Percentiles rank a stretch among this genome's conserved stretches.
Evolutionary conservation across 371 early-diverging fungal genomes (phyloP).

Genomic region (Smittium culicis): DNA sequence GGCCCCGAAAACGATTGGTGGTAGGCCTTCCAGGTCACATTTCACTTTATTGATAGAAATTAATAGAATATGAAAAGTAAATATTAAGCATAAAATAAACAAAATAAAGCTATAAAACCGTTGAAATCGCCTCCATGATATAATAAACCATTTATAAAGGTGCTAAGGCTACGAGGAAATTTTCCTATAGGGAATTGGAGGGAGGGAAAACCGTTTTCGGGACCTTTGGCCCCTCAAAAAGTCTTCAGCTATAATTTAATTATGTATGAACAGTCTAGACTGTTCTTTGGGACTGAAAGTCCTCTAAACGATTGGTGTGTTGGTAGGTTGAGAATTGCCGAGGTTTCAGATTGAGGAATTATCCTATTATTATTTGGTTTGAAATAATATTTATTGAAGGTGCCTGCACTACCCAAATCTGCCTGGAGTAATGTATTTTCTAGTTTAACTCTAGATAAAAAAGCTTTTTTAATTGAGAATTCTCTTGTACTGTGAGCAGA

Average conservation of each 20-base stretch:
- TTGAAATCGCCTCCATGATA: too few relatives aligned
- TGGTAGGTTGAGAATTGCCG: not conserved
- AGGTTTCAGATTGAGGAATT: not conserved
- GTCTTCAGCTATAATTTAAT: not conserved
- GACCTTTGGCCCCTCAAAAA: too few relatives aligned
- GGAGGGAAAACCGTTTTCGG: too few relatives aligned
- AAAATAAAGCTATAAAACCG: too few relatives aligned
- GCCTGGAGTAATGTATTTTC: not conserved
- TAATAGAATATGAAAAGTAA: too few relatives aligned
- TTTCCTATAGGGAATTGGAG: too few relatives aligned
- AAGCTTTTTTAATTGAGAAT: not conserved
- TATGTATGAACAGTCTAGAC: not conserved
- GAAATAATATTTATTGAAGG: constrained; percentile 3
- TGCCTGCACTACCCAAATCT: not conserved
- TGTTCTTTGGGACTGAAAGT: not conserved
- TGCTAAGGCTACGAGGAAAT: too few relatives aligned
- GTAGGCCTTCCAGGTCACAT: too few relatives aligned
- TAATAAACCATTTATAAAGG: too few relatives aligned
- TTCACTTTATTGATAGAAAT: too few relatives aligned
- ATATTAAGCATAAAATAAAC: too few relatives aligned
- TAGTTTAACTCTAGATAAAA: not conserved
- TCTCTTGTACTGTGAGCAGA: constrained; percentile 4
- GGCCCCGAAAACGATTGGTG: too few relatives aligned
- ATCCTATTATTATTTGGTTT: not conserved
- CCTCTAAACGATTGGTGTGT: constrained; percentile 7